Base-by-base conservation (phyloP, 2,329 filamentous ascomycete genomes). In the Hirsutella rhossiliensis region DNA sequence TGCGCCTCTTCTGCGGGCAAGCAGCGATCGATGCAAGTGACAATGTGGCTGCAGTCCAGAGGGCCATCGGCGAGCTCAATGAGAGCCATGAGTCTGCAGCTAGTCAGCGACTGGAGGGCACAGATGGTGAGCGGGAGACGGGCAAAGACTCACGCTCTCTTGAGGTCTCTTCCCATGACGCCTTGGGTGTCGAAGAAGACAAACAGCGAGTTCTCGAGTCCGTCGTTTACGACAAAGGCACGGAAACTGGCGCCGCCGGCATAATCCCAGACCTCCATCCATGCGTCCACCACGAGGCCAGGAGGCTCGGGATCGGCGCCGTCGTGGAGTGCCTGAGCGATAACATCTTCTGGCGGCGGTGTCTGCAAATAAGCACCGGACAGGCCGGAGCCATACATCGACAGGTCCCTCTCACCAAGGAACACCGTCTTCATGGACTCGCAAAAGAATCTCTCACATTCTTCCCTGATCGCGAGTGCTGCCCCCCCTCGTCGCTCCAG, bases 381-480 rank as follows among this genome's bases (percentile, higher is more conserved):
- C 77, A 84, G 82, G 79, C 84, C 78, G 79, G 86, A 90, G 83
- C 79, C 83, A 79, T 80, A 75, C 73, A 71, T 69, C 65, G 69
- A 76, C 75, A 71, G 66, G 70, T 80, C 81, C 84, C 83, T 81
- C 87, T 94, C 88, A 94, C 87, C 89, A 76, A 84, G 85, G 80
- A 96, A 95, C 74, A 86, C 84, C 73, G 82, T 73, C 72, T 79
- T 84, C 81, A 95, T 86, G 77, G 82, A 83, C 83, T 90, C 87
- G 73, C 89, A 95, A 80, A 95, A 94, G 83, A 95, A 90, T 77
- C 89, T 96, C 88, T 95, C 89, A 95, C 89, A 94, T 87, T 95
- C 88, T 88, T 84, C 88, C 86, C 84, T 88, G 77, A 95, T 94
- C 73, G 82, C 82, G 71, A 86, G 80, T 84, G 87, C 81, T 82